phyloP scores from a whole-genome alignment of 2,329 filamentous ascomycete species.

The Tolypocladium cylindrosporum region DNA sequence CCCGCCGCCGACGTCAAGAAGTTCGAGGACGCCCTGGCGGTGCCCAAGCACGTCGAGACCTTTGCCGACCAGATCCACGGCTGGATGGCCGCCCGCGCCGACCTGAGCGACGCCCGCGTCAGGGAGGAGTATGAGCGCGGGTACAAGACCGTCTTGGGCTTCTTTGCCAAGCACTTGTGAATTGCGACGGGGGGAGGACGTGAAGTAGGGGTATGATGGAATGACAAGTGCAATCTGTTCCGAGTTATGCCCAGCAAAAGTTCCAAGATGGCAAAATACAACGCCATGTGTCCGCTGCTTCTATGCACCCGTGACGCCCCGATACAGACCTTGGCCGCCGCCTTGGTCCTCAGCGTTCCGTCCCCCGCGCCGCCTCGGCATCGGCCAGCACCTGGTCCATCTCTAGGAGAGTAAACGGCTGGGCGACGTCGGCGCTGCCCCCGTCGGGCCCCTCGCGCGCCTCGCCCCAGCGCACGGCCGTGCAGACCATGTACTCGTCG shows the following conservation, averaged over 20 bases:
- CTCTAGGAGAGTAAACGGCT: conserved; percentile 5
- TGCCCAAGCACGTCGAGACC: conserved; percentile 52
- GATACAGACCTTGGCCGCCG: not conserved
- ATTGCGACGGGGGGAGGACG: not conserved
- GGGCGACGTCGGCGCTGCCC: conserved; percentile 31
- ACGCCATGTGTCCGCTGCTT: not conserved
- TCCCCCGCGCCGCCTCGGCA: conserved; percentile 22
- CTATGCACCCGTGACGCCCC: not conserved
- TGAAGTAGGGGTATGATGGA: not conserved
- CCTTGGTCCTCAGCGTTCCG: not conserved
- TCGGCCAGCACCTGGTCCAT: conserved; percentile 35
- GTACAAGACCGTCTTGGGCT: conserved; percentile 48
- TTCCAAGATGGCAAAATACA: not conserved
- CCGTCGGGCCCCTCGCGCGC: conserved; percentile 24
- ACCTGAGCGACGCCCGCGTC: conserved; percentile 46
- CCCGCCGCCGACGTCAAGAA: conserved; percentile 41
- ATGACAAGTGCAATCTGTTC: not conserved
- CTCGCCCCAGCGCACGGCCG: conserved; percentile 27
- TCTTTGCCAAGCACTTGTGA: conserved; percentile 43
- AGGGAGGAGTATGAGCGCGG: conserved; percentile 53
- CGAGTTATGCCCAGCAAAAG: not conserved
- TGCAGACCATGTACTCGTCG: conserved; percentile 45
- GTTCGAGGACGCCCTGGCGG: conserved; percentile 43
- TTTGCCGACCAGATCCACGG: conserved; percentile 60
- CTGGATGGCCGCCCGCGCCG: conserved; percentile 60